phyloP scores from a whole-genome alignment of 495 filamentous ascomycete genomes.

The Geopyxis carbonaria region DNA sequence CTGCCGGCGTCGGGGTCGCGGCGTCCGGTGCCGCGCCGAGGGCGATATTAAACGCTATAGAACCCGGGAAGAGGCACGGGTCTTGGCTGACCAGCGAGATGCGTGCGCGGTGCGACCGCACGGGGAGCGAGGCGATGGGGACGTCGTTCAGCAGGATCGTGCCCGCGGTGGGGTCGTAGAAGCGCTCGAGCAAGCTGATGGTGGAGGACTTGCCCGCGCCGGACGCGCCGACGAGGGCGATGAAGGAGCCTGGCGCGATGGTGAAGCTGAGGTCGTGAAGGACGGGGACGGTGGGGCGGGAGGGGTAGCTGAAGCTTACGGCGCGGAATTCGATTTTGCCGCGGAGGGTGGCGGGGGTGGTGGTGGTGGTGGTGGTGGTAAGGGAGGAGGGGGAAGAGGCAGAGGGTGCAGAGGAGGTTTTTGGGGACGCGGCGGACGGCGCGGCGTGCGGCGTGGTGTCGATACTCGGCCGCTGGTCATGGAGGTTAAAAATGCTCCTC shows the following conservation, averaged over 20 bases:
- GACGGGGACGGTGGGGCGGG: slow-evolving; percentile 29
- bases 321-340: slow-evolving; percentile 25
- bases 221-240: slow-evolving; percentile 41
- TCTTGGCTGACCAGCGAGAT: slow-evolving; percentile 35
- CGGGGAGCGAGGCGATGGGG: slow-evolving; percentile 30
- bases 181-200: slow-evolving; percentile 33
- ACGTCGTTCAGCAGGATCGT: slow-evolving; percentile 33
- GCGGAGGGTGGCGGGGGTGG: neutral
- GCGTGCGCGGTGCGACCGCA: slow-evolving; percentile 27
- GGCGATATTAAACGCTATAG: slow-evolving; percentile 32
- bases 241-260: slow-evolving; percentile 32
- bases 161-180: slow-evolving; percentile 34
- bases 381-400: neutral
- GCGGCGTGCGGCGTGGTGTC: slow-evolving; percentile 8
- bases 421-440: neutral
- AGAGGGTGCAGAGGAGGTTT: neutral
- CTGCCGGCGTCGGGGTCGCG: slow-evolving; percentile 22
- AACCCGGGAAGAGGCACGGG: slow-evolving; percentile 35
- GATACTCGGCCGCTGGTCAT: slow-evolving; percentile 22
- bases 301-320: slow-evolving; percentile 34
- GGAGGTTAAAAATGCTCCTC: slow-evolving; percentile 23
- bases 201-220: slow-evolving; percentile 42
- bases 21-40: slow-evolving; percentile 29
- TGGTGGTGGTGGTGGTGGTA: neutral
- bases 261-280: slow-evolving; percentile 29